These are phyloP conservation scores for Neolecta irregularis DNA, from an alignment of 1,139 yeast species.

Conservation along the genomic window DNA sequence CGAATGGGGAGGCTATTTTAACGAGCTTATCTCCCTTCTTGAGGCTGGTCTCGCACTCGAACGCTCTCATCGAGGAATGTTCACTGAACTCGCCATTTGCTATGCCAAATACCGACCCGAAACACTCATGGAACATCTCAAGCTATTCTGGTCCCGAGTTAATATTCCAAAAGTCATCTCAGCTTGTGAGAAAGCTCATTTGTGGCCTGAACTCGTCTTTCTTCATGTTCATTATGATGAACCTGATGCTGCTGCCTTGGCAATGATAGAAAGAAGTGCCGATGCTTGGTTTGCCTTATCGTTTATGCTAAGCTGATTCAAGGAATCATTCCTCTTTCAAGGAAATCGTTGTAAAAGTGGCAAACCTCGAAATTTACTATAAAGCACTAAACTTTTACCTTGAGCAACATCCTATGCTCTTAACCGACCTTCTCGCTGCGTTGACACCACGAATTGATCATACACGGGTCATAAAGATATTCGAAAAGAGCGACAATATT, in stretches of 20 bases:
- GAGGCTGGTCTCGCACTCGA: slow-evolving; percentile 94
- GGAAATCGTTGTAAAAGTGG: slow-evolving; percentile 86
- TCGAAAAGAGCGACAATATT: slow-evolving; percentile 86
- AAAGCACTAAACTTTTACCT: slow-evolving; percentile 91
- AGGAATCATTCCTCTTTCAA: slow-evolving; percentile 79
- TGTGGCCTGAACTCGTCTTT: slow-evolving; percentile 94
- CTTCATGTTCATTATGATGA: slow-evolving; percentile 96
- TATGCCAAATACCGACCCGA: slow-evolving; percentile 85
- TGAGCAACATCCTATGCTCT: slow-evolving; percentile 77
- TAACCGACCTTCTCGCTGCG: slow-evolving; percentile 72
- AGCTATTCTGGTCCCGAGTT: slow-evolving; percentile 94
- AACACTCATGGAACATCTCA: slow-evolving; percentile 89
- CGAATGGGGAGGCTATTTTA: slow-evolving; percentile 82
- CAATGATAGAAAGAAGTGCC: slow-evolving; percentile 93
- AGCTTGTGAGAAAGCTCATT: slow-evolving; percentile 85
- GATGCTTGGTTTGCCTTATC: too few species aligned
- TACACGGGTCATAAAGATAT: slow-evolving; percentile 87
- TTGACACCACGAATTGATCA: slow-evolving; percentile 86
- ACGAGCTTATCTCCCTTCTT: slow-evolving; percentile 76
- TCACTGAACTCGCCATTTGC: slow-evolving; percentile 82
- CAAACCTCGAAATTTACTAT: slow-evolving; percentile 91
- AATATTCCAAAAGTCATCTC: slow-evolving; percentile 93
- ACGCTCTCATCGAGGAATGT: slow-evolving; percentile 99
- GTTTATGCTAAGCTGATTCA: slow-evolving; percentile 1
- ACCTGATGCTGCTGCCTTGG: slow-evolving; percentile 96